Base-by-base conservation (phyloP, 306 rosid species). In the Cicer judaicum region DNA sequence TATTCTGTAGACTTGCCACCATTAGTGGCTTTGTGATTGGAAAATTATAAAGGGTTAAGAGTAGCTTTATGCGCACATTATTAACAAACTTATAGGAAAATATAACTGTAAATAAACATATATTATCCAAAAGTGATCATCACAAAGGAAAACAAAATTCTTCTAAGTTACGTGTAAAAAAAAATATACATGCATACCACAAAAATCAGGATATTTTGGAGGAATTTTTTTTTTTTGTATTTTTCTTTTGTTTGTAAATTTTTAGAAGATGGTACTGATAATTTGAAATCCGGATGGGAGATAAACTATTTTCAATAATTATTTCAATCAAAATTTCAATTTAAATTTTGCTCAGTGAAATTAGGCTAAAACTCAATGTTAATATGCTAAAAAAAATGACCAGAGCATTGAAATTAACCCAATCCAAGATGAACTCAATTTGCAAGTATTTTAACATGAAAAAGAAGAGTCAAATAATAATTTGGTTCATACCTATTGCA, bases 401-500 rank as follows among this genome's bases (percentile, higher is more conserved):
- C 14, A 24, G 15, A 66, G 10, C 39, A 68, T 10, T 39, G 67
- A 68, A 42, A 53, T 43, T 62, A 7, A 36, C 8, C 24, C 6
- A 75, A 75, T 62, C 1, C 38, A 68, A 75, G 7, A 81, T 71
- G 54, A 40, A 44, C 14, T 63, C 8, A 68, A 7, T 29, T 29
- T 9, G 41, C 70, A 60, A 36, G 8, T 69, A 10, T 50, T 38
- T 38, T 19, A 65, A 19, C 42, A 21, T 46, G 18, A 2, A 81
- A 70, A 56, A 53, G 1, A 40, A n/a, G 52, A 36, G 42, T 54
- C 21, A 47, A 70, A 66, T 19, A 70, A 66, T 19, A 44, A 46
- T 56, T 73, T 41, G 53, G 47, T 78, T 71, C 88, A 71, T 53
- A 93, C 97, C 97, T 64, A 90, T 73, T 64, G 89, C 88, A 88